Evolutionary conservation across 176 grass and related monocot genomes (phyloP), one percentile per base, ranked within the genome.

Genomic region (Rhynchospora pubera): DNA sequence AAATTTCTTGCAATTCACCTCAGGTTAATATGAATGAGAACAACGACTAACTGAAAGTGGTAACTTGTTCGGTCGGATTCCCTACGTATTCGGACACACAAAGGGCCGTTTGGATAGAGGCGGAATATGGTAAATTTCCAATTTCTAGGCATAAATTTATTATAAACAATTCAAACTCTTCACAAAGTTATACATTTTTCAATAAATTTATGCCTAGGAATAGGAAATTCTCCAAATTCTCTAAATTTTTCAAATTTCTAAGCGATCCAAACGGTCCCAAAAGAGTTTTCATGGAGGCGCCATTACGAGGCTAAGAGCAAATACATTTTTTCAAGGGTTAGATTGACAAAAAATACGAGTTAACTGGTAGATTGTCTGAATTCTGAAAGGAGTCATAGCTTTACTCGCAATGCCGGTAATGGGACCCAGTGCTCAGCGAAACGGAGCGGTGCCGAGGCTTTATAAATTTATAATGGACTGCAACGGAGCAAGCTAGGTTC

Each of bases 51-150:
- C 5, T 10, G 65, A 53, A 23, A 65, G n/a, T 7, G 56, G 0
- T 23, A 24, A 52, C 2, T 58, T 28, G 8, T 50, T 79, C 16
- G 6, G 56, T 60, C 65, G 42, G 57, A 62, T 16, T 13, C 21
- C 43, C 21, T 47, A 19, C 3, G 56, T n/a, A 81, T 81, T 68
- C 87, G 75, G 80, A 85, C 26, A 89, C 64, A 71, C 74, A 80
- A 44, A 78, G 32, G 3, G 30, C n/a, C n/a, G n/a, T n/a, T n/a
- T n/a, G n/a, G n/a, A n/a, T n/a, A n/a, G n/a, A n/a, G n/a, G n/a
- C n/a, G n/a, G n/a, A n/a, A n/a, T n/a, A n/a, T n/a, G n/a, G n/a
- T n/a, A n/a, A n/a, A n/a, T n/a, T n/a, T n/a, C n/a, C n/a, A n/a
- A n/a, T n/a, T n/a, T n/a, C n/a, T n/a, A n/a, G n/a, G n/a, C n/a